Base-by-base conservation (phyloP, 75 land plant species). In the Pinus taeda region DNA sequence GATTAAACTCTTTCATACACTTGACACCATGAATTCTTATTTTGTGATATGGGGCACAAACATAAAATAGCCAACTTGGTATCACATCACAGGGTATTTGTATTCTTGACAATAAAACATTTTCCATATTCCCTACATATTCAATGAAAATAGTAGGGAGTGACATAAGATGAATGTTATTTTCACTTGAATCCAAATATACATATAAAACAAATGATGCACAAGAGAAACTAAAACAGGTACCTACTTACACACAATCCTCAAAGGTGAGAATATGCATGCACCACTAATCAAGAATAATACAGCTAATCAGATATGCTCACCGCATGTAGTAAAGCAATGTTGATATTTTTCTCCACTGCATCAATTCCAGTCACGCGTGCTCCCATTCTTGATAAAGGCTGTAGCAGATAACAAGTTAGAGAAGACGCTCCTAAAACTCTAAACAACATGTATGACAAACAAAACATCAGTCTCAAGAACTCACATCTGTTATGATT, bases 361-460 rank as follows among this genome's bases (percentile, higher is more conserved):
- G 95, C 98, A 85, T 97, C 99, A 76, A 94, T 79, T 63, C 99
- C 99, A 29, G 92, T 92, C 29, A 97, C 93, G 63, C 59, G 82
- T 57, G 92, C 99, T 77, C 99, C 99, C 98, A 97, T 82, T 61
- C 98, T 84, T 42, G 99, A 95, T 49, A 97, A 78, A 39, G 99
- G 99, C 99, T 96, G 86, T n/a, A 74, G 55, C 63, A 78, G 15
- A 63, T 42, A 67, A 37, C 30, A 45, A 65, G 39, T 65, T 36
- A 45, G 17, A 64, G 15, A 26, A 53, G 75, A 4, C 20, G 14
- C 3, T 37, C 18, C 65, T 37, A 67, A 3, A 67, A 6, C 45
- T 39, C 18, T 14, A 39, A 6, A 15, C 39, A 8, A 36, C 17
- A 67, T 67, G 45, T 0, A 67, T 4, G 39, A 15, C 8, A 67